Evolutionary conservation across 2,329 filamentous ascomycete genomes (phyloP).

Genomic region (Pseudocercospora ulei): DNA sequence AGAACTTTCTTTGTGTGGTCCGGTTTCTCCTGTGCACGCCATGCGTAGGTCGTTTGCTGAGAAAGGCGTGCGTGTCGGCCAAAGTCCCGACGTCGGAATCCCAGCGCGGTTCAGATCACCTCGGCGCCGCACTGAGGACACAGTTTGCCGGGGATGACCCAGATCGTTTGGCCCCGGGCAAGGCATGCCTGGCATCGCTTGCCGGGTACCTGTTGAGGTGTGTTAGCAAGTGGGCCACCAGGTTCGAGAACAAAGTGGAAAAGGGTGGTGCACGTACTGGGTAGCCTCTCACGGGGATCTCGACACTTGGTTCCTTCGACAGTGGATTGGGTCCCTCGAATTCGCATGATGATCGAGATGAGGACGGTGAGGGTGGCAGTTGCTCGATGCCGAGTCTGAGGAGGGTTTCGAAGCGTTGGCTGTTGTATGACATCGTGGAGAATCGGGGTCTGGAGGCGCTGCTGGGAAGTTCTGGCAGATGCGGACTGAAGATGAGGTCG

Average conservation of each 20-base stretch:
- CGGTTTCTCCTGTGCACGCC: too few species aligned
- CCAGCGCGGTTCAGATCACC: slow-evolving; percentile 30
- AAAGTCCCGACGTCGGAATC: too few species aligned
- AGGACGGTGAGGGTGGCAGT: slow-evolving; percentile 17
- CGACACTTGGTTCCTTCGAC: not conserved
- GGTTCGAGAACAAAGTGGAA: not conserved
- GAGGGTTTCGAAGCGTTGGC: slow-evolving; percentile 24
- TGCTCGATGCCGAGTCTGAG: slow-evolving; percentile 29
- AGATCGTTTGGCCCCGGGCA: slow-evolving; percentile 28
- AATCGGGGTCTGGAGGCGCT: not conserved
- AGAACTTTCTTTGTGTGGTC: too few species aligned
- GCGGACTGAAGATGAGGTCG: not conserved
- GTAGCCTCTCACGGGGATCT: slow-evolving; percentile 1
- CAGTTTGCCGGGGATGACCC: slow-evolving; percentile 34
- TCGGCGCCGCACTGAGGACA: slow-evolving; percentile 33
- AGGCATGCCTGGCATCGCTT: slow-evolving; percentile 30
- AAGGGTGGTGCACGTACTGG: slow-evolving; percentile 1
- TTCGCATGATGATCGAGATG: not conserved
- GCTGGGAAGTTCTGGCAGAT: not conserved
- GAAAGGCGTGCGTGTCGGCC: too few species aligned
- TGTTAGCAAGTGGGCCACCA: slow-evolving; percentile 11
- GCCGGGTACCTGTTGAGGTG: slow-evolving; percentile 29
- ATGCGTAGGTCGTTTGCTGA: too few species aligned
- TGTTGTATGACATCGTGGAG: slow-evolving; percentile 27
- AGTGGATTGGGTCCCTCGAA: not conserved